Evolutionary conservation across 148 eudicot species (phyloP).

Genomic region (Dysphania ambrosioides): DNA sequence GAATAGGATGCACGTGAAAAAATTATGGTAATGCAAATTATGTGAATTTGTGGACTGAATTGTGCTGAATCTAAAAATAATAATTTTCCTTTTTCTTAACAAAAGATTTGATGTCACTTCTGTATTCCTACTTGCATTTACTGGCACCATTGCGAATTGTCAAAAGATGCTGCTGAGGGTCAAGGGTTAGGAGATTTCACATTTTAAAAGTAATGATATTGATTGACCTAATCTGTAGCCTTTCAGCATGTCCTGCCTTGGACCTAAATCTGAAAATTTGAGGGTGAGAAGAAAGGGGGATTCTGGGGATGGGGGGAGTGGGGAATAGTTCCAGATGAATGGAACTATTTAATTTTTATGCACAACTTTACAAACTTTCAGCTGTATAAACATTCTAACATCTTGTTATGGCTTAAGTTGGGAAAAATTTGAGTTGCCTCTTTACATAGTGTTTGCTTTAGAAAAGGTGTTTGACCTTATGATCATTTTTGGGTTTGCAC

Average conservation of each 20-base stretch:
- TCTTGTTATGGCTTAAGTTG: background rate
- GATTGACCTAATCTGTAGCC: background rate
- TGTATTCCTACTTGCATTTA: background rate
- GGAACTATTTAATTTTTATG: background rate
- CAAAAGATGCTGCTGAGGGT: background rate
- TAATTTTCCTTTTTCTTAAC: background rate
- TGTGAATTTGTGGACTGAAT: background rate
- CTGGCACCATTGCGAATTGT: no score
- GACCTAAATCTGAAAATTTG: background rate
- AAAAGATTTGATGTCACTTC: background rate
- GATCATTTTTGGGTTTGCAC: background rate
- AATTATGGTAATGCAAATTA: background rate
- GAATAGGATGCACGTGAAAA: background rate
- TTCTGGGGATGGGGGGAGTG: background rate
- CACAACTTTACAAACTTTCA: background rate
- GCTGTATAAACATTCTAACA: no score
- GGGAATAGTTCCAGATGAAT: background rate
- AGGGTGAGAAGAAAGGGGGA: background rate
- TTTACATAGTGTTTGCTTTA: background rate
- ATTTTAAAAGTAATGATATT: background rate
- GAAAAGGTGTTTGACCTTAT: background rate
- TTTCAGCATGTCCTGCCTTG: background rate
- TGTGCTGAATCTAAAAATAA: background rate
- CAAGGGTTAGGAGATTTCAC: no score
- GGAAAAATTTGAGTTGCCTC: background rate